These are phyloP conservation scores for Cadophora luteo-olivacea DNA, from an alignment of 2,329 filamentous ascomycete genomes.

Conservation along the genomic window DNA sequence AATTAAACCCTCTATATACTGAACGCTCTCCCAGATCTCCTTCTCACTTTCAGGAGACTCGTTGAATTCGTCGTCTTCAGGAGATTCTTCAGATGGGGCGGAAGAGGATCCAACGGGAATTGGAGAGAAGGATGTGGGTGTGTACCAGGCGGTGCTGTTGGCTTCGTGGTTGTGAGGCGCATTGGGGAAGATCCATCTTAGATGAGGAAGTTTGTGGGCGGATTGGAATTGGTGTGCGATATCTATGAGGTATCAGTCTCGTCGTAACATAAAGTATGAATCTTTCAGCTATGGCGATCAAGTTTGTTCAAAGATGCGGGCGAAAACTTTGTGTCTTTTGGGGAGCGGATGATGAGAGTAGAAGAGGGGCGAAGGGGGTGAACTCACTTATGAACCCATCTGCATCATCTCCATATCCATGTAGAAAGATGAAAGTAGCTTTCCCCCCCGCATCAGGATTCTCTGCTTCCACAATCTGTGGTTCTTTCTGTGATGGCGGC, in stretches of 20 bases:
- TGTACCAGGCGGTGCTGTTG: slow-evolving; percentile 53
- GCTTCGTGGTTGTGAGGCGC: slow-evolving; percentile 54
- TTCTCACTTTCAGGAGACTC: slow-evolving; percentile 62
- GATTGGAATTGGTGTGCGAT: slow-evolving; percentile 55
- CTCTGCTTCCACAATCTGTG: slow-evolving; percentile 23
- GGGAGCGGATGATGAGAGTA: no score
- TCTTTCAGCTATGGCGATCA: no score
- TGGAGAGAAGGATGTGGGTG: slow-evolving; percentile 49
- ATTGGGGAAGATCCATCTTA: slow-evolving; percentile 58
- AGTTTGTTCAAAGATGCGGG: no score
- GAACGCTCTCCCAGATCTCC: slow-evolving; percentile 74
- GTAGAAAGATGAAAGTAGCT: slow-evolving; percentile 91
- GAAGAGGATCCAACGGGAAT: slow-evolving; percentile 42
- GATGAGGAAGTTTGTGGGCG: slow-evolving; percentile 53
- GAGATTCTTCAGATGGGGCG: slow-evolving; percentile 49
- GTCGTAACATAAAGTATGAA: neutral
- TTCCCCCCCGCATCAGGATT: slow-evolving; percentile 76
- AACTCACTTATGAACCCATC: slow-evolving; percentile 68
- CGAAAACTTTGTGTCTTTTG: no score
- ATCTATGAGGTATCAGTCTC: slow-evolving; percentile 38
- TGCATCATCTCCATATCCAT: slow-evolving; percentile 85
- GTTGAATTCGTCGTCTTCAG: slow-evolving; percentile 54
- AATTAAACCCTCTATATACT: slow-evolving; percentile 79
- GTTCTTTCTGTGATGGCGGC: slow-evolving; percentile 25
- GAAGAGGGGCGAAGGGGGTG: neutral